Percentiles rank a stretch among this genome's conserved stretches.
Conservation (phyloP, 179 eudicot species). For the Camellia oleifera region DNA sequence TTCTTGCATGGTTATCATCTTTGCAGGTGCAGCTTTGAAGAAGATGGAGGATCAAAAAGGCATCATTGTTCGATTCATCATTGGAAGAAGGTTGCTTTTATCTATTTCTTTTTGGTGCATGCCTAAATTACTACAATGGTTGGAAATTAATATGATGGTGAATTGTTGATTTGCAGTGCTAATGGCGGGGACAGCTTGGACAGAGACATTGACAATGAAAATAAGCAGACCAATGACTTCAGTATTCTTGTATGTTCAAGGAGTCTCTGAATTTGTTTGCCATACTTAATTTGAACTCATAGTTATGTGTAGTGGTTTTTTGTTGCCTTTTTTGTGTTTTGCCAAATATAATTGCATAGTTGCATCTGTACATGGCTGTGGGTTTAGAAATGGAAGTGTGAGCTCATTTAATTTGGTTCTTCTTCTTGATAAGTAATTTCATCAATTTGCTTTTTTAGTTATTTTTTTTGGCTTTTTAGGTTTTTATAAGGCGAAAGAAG, state of each 20-base stretch:
- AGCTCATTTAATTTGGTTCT: not conserved
- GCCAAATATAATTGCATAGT: not conserved
- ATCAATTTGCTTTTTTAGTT: not conserved
- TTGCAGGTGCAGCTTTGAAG: conserved; percentile 55
- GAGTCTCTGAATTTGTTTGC: not conserved
- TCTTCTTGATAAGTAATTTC: not conserved
- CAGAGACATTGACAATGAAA: conserved; percentile 70
- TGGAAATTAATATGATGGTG: not conserved
- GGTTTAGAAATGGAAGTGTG: not conserved
- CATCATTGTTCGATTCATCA: conserved; percentile 70
- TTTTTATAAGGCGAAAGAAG: no score
- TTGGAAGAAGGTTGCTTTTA: conserved; percentile 75
- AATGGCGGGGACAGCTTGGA: conserved; percentile 81
- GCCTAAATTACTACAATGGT: conserved; percentile 4
- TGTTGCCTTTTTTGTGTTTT: not conserved
- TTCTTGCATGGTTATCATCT: not conserved
- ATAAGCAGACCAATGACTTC: conserved; percentile 55
- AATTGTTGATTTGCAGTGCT: conserved; percentile 53
- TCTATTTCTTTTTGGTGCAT: not conserved
- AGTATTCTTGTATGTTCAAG: conserved; percentile 64
- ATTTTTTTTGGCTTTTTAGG: no score
- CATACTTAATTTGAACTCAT: not conserved
- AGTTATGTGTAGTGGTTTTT: not conserved
- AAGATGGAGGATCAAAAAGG: conserved; percentile 71
- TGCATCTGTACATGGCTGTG: not conserved